phyloP scores from a whole-genome alignment of 768 basidiomycete species.

The Boletus reticulatus region DNA sequence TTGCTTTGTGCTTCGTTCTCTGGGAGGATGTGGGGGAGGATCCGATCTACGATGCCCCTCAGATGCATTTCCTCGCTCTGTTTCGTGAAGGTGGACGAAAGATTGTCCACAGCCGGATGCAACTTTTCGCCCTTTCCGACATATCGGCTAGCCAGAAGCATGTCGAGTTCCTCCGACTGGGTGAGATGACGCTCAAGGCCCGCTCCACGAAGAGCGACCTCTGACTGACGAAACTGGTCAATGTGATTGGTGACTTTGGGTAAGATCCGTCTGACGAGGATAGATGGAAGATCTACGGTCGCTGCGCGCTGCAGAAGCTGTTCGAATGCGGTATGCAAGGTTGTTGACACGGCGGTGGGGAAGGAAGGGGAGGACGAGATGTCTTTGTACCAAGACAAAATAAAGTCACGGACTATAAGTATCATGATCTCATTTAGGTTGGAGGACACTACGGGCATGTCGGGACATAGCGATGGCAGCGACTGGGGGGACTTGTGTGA shows the following conservation, averaged over 20 bases:
- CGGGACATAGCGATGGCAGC: constrained; percentile 64
- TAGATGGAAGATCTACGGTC: constrained; percentile 65
- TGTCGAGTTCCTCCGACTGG: constrained; percentile 86
- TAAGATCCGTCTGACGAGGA: constrained; percentile 79
- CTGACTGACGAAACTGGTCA: constrained; percentile 88
- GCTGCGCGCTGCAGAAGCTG: constrained; percentile 55
- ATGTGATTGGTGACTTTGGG: constrained; percentile 90
- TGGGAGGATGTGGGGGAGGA: constrained; percentile 73
- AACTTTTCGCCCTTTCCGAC: constrained; percentile 62
- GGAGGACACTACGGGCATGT: constrained; percentile 63
- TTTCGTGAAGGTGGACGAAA: constrained; percentile 84
- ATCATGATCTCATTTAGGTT: constrained; percentile 76
- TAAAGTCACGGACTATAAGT: constrained; percentile 84
- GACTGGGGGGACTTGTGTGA: constrained; percentile 67
- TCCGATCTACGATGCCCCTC: constrained; percentile 61
- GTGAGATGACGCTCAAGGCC: constrained; percentile 79
- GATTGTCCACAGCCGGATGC: constrained; percentile 84
- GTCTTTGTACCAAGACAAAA: constrained; percentile 84
- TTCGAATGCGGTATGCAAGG: constrained; percentile 65
- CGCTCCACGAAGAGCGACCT: constrained; percentile 79
- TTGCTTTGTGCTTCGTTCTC: constrained; percentile 70
- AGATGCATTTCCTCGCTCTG: constrained; percentile 91
- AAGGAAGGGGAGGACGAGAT: constrained; percentile 88
- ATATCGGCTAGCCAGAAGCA: constrained; percentile 82
- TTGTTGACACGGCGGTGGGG: constrained; percentile 75